Evolutionary conservation across 345 rosid genomes (phyloP).

Genomic region (Pistacia atlantica): DNA sequence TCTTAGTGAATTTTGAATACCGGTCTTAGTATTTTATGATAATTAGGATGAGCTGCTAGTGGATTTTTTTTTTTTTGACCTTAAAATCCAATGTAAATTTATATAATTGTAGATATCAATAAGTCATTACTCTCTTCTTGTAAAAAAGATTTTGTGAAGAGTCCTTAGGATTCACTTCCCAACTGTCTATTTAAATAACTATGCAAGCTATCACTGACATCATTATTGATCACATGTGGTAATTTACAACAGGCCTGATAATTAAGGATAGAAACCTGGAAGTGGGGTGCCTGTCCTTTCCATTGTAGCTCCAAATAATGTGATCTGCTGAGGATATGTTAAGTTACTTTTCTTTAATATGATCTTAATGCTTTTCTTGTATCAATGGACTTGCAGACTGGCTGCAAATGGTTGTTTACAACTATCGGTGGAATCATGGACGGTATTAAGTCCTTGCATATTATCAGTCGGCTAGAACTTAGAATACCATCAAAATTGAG

Average conservation of each 20-base stretch:
- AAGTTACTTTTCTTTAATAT: not conserved
- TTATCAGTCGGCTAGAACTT: not conserved
- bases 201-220: too few relatives aligned
- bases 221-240: too few relatives aligned
- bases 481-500: not conserved
- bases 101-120: too few relatives aligned
- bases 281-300: not conserved
- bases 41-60: not conserved
- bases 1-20: not conserved
- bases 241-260: not conserved
- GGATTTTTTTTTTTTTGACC: not conserved
- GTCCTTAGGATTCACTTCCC: not conserved
- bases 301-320: not conserved
- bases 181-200: too few relatives aligned
- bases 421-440: not conserved
- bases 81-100: too few relatives aligned
- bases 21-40: not conserved
- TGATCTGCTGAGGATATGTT: not conserved
- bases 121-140: too few relatives aligned
- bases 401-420: conserved; percentile 7
- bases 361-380: not conserved
- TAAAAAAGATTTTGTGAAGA: not conserved
- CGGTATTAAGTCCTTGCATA: not conserved
- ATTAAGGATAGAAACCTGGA: not conserved
- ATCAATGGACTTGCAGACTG: conserved; percentile 12